A percentile compares a stretch with the other conserved stretches of the same genome.
Evolutionary conservation across 768 basidiomycete species (phyloP).

Genomic region (Termitomyces sp.): DNA sequence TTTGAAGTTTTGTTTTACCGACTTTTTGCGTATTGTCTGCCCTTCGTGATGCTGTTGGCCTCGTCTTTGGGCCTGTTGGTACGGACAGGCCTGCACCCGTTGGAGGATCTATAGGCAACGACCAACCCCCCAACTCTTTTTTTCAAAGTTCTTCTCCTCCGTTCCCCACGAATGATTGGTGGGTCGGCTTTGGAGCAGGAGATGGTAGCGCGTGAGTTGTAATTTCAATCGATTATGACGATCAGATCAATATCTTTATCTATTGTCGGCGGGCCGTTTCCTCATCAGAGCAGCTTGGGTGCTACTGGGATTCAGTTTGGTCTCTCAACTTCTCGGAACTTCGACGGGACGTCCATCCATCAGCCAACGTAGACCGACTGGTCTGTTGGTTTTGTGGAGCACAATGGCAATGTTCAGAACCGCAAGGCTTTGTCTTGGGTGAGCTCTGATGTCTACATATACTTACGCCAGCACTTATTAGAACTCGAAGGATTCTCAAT

Average conservation of each 20-base stretch:
- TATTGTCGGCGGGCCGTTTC: slow-evolving; percentile 25
- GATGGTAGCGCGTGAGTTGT: slow-evolving; percentile 17
- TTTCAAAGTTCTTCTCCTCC: slow-evolving; percentile 27
- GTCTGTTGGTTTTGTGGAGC: slow-evolving; percentile 24
- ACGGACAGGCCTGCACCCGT: slow-evolving; percentile 19
- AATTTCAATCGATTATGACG: neutral
- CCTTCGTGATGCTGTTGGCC: neutral
- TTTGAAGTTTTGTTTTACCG: slow-evolving; percentile 1
- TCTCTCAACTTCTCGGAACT: slow-evolving; percentile 21
- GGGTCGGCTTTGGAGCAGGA: slow-evolving; percentile 25
- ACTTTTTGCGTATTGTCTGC: slow-evolving; percentile 1
- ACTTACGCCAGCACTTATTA: neutral
- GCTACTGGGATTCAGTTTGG: slow-evolving; percentile 25
- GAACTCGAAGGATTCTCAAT: slow-evolving; percentile 22
- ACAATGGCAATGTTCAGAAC: slow-evolving; percentile 21
- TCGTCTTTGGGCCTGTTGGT: slow-evolving; percentile 20
- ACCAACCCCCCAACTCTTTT: slow-evolving; percentile 24
- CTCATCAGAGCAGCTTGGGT: slow-evolving; percentile 22
- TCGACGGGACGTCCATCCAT: slow-evolving; percentile 26
- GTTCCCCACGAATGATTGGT: slow-evolving; percentile 30
- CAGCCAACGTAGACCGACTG: slow-evolving; percentile 26
- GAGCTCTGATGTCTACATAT: neutral
- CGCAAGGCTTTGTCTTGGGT: slow-evolving; percentile 29
- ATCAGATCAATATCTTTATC: neutral
- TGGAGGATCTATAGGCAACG: slow-evolving; percentile 20